Evolutionary conservation across 139 green algal genomes (phyloP), one percentile per base, ranked within the genome.

Genomic region (Coelastrella sp.): DNA sequence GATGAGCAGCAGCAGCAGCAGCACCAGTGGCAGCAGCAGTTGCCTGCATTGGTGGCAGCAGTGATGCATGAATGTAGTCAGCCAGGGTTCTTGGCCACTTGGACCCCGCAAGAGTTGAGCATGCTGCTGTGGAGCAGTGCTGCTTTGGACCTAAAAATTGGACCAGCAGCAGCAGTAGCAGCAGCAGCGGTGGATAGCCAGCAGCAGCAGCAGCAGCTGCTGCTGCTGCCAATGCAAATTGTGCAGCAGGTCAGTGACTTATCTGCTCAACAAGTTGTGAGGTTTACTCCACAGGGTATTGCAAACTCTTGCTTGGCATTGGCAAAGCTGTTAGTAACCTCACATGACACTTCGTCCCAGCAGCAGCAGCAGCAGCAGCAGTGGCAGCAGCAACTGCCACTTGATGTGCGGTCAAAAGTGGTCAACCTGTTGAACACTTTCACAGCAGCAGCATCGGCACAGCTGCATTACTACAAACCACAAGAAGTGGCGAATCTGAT

Each of bases 91-190:
- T 34, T 86, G 21, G 80, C 23, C 13, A 86, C 80, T 0, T 86
- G 51, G 50, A 72, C 80, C 7, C 66, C 80, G n/a, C 66, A 79
- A 67, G 80, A 86, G 68, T 51, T 80, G 5, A 80, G 66, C 67
- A 79, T 80, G 80, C 80, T 86, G 67, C 80, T 86, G 23, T 86
- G 80, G 80, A 80, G 80, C 50, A 69, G 51, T n/a, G 80, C 80
- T 37, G 68, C 41, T 23, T 23, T 86, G 3, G 64, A 75, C 43
- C 25, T 76, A 32, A 25, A 17, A 25, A 59, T 45, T 27, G 57
- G 17, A 69, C n/a, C 41, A 73, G 27, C 43, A 62, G 79, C 62
- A 57, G 41, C 41, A 67, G 27, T 27, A 67, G 63, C 40, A 51
- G 60, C 40, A 41, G 23, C 40, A n/a, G 57, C 32, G 19, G 53